phyloP scores from a whole-genome alignment of 768 basidiomycete species.

The Scleroderma citrinum region DNA sequence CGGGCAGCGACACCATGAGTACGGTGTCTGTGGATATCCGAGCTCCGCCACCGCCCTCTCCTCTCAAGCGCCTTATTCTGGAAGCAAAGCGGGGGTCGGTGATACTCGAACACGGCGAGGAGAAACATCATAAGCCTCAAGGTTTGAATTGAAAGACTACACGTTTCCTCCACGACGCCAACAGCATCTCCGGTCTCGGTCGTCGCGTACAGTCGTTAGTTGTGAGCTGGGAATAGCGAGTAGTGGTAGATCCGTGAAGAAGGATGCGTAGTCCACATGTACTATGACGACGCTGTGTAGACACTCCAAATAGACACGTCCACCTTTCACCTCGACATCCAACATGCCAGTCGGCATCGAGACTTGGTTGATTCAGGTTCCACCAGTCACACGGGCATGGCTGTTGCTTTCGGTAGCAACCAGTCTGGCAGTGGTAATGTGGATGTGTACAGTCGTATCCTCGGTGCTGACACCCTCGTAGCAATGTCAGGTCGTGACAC shows the following conservation, averaged over 20 bases:
- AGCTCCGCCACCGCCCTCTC: too few relatives aligned
- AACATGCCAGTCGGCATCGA: constrained; percentile 80
- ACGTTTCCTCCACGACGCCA: constrained; percentile 31
- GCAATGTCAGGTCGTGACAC: constrained; percentile 92
- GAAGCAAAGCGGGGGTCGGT: constrained; percentile 25
- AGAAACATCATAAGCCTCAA: too few relatives aligned
- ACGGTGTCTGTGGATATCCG: too few relatives aligned
- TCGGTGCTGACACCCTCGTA: constrained; percentile 25
- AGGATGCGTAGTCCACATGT: too few relatives aligned
- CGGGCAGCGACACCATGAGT: background rate
- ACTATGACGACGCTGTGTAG: too few relatives aligned
- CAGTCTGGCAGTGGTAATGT: constrained; percentile 74
- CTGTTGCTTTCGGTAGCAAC: constrained; percentile 70
- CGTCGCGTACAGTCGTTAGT: constrained; percentile 1
- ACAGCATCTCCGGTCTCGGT: constrained; percentile 9
- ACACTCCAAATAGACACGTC: too few relatives aligned
- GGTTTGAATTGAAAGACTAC: constrained; percentile 33
- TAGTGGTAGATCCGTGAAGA: too few relatives aligned
- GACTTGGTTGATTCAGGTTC: constrained; percentile 87
- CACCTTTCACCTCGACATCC: background rate
- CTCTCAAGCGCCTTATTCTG: constrained; percentile 17
- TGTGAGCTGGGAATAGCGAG: too few relatives aligned
- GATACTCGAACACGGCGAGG: too few relatives aligned
- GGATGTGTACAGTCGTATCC: constrained; percentile 25
- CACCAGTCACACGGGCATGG: constrained; percentile 88